Percentiles rank a stretch among this genome's conserved stretches.
These are phyloP conservation scores for Exophiala xenobiotica DNA, from an alignment of 2,329 filamentous ascomycete species.

Conservation along the genomic window DNA sequence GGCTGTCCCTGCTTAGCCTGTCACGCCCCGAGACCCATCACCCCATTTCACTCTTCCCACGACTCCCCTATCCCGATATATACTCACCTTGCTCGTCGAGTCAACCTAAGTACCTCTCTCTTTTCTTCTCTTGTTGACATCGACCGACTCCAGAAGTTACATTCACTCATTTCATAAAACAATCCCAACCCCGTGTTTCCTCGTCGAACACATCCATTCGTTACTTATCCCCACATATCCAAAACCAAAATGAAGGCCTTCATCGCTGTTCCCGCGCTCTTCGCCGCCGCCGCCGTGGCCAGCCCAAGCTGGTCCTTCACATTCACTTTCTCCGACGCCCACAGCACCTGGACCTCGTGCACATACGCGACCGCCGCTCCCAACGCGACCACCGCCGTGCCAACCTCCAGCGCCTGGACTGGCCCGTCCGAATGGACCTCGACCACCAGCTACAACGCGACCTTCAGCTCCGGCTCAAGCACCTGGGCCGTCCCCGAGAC, in stretches of 20 bases:
- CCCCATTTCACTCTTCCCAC: neutral
- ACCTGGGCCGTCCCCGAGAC: constrained; percentile 18
- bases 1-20: constrained; percentile 18
- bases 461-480: constrained; percentile 17
- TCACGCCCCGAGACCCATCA: too few species aligned
- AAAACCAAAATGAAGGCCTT: constrained; percentile 21
- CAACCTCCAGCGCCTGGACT: constrained; percentile 8
- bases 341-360: constrained; percentile 20
- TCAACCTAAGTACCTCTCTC: neutral
- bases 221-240: neutral
- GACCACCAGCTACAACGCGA: constrained; percentile 20
- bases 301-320: constrained; percentile 19
- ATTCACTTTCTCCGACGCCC: constrained; percentile 18
- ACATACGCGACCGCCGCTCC: constrained; percentile 8
- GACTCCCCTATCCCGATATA: neutral
- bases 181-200: constrained; percentile 5
- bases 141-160: neutral
- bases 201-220: constrained; percentile 17
- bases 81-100: neutral
- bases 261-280: constrained; percentile 22
- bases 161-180: neutral
- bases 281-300: constrained; percentile 22
- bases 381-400: constrained; percentile 13
- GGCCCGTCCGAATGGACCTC: constrained; percentile 9
- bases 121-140: neutral